Evolutionary conservation across 495 filamentous ascomycete species (phyloP), one percentile per base, ranked within the genome.

Genomic region (Cudoniella acicularis): DNA sequence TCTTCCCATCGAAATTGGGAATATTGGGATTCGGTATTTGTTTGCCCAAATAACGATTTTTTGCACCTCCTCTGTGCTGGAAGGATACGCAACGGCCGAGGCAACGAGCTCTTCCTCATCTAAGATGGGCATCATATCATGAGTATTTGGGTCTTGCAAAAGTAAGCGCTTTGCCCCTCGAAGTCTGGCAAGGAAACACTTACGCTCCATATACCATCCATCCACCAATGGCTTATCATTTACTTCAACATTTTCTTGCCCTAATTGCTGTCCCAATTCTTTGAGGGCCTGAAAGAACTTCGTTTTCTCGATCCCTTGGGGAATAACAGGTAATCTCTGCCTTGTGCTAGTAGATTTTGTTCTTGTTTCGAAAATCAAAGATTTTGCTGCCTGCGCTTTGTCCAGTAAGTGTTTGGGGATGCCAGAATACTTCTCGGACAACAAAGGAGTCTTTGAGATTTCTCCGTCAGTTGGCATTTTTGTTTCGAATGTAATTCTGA

Each of bases 131-230:
- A 56, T 47, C 54, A 64, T 62, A 48, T 66, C 64, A 45, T 66
- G 64, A 3, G 49, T 57, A n/a, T 60, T 64, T 49, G 55, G 11
- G 17, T 21, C 11, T n/a, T 9, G 6, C 13, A 4, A 3, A 9
- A 46, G n/a, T n/a, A 4, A 46, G 43, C 43, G 6, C 17, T 46
- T 9, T 9, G 8, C 43, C 43, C 43, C 4, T 4, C 6, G 4
- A 21, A 46, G 6, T 16, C 8, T n/a, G 36, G 8, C 36, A 46
- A 9, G 17, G n/a, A 8, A 16, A 46, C 18, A 54, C 64, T 73
- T 73, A 36, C 74, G 76, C 59, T 80, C 77, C 70, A 79, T 73
- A 52, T 80, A 79, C 77, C 77, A 80, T 51, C 75, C 77, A 67
- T 80, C 77, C 21, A 23, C 57, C 9, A 75, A 68, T 26, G 70